phyloP scores from a whole-genome alignment of 768 basidiomycete species.

The Crepidotus variabilis region DNA sequence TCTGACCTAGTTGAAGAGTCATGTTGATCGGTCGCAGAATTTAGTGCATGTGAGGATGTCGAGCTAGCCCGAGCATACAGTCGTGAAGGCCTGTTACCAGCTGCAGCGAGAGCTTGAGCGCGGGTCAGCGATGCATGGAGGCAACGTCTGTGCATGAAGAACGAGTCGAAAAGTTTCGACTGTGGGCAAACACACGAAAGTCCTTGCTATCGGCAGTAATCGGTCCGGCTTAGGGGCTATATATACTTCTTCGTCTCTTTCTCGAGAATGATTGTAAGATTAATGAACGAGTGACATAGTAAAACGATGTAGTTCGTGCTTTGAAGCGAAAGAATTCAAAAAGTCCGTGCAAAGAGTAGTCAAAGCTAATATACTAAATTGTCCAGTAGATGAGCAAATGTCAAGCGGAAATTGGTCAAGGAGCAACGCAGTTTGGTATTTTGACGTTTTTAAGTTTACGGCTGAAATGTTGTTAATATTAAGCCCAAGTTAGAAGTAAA shows the following conservation, averaged over 20 bases:
- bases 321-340: neutral
- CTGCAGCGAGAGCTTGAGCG: neutral
- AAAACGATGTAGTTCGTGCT: neutral
- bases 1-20: too few species aligned
- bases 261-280: neutral
- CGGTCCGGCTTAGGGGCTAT: neutral
- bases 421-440: constrained; percentile 54
- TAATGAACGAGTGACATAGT: neutral
- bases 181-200: neutral
- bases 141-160: constrained; percentile 2
- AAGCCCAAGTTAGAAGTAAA: too few species aligned
- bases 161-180: neutral
- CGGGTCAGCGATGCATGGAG: neutral
- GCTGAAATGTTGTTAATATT: constrained; percentile 28
- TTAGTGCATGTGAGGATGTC: neutral
- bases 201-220: neutral
- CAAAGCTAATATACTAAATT: neutral
- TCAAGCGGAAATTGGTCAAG: constrained; percentile 20
- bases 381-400: neutral
- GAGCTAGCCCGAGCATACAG: neutral
- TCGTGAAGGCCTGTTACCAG: neutral
- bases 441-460: constrained; percentile 68
- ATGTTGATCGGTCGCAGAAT: too few species aligned
- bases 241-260: neutral
- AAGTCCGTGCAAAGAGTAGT: neutral